Evolutionary conservation across 208 protist genomes (phyloP), one percentile per base, ranked within the genome.

Genomic region (Acanthamoeba culbertsoni): DNA sequence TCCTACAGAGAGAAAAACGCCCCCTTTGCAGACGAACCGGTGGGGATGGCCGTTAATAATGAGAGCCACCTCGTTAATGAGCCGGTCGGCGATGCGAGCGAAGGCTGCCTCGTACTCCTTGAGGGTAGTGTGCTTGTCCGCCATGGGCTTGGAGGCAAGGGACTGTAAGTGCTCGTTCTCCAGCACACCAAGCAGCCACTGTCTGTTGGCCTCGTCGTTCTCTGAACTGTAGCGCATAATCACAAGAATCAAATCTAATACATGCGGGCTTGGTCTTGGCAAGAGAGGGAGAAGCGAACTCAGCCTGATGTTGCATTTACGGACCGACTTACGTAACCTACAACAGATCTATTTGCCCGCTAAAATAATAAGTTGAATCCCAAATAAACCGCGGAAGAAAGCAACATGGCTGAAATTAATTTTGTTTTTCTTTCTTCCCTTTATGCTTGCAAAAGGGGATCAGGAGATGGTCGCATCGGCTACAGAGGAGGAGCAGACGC

Each of bases 101-200:
- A 90, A 90, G 42, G 82, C n/a, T 18, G 31, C 82, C 51, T 90
- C 82, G n/a, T 90, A 90, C 51, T 90, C 82, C 82, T 90, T 68
- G 33, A 90, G 82, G 20, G 57, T 90, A 53, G 82, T 33, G 53
- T 71, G 82, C 73, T 84, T 84, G 73, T 84, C 73, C 23, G 5
- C 37, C n/a, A 84, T 43, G 14, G 73, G 1, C 43, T 55, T n/a
- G 7, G 2, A 3, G 0, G 43, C 73, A 3, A 84, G 73, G 12
- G 73, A 48, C 33, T 65, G 59, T 26, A 90, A 53, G 51, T 68
- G 53, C 82, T 90, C 82, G 35, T 90, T 53, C 48, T 90, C 82
- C 8, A 90, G 57, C 20, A 90, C 53, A n/a, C 43, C 82, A n/a
- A 90, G 53, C 48, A 90, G 82, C 48, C 48, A 62, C 14, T 20